A percentile compares a stretch with the other conserved stretches of the same genome.
Evolutionary conservation across 2,329 filamentous ascomycete species (phyloP).

Genomic region (Diaporthe longicolla): DNA sequence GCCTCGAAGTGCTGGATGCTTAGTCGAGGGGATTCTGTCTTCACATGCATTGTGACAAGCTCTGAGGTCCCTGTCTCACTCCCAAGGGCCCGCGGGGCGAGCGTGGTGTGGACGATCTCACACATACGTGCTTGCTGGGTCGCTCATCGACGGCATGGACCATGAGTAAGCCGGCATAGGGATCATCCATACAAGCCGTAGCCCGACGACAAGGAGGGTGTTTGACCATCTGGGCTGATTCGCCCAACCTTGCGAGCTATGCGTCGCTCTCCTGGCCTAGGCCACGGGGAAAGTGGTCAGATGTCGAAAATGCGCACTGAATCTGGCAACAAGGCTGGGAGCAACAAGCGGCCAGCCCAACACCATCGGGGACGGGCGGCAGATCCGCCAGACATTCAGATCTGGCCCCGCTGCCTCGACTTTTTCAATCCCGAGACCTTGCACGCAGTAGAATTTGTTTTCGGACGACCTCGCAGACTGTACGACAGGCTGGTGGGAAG

Average conservation of each 20-base stretch:
- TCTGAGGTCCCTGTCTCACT: neutral
- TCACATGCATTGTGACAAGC: conserved; percentile 8
- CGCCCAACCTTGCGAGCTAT: neutral
- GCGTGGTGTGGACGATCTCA: neutral
- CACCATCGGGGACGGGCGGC: neutral
- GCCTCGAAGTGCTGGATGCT: neutral
- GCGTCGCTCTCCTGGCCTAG: neutral
- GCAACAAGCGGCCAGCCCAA: neutral
- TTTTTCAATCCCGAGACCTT: neutral
- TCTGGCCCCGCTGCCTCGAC: neutral
- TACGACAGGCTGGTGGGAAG: neutral
- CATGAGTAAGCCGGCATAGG: conserved; percentile 22
- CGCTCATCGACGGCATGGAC: neutral
- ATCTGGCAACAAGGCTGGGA: neutral
- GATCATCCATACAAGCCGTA: conserved; percentile 5
- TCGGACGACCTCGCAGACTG: neutral
- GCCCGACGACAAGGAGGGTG: conserved; percentile 17
- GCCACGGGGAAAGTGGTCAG: neutral
- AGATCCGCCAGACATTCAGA: neutral
- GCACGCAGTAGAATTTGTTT: neutral
- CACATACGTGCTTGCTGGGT: neutral
- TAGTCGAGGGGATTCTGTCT: neutral
- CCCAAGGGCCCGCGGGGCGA: neutral
- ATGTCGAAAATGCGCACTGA: conserved; percentile 1
- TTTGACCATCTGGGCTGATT: conserved; percentile 15